Percentiles rank a stretch among this genome's conserved stretches.
phyloP scores from a whole-genome alignment of 1,284 basidiomycete species.

The Kwoniella shivajii region DNA sequence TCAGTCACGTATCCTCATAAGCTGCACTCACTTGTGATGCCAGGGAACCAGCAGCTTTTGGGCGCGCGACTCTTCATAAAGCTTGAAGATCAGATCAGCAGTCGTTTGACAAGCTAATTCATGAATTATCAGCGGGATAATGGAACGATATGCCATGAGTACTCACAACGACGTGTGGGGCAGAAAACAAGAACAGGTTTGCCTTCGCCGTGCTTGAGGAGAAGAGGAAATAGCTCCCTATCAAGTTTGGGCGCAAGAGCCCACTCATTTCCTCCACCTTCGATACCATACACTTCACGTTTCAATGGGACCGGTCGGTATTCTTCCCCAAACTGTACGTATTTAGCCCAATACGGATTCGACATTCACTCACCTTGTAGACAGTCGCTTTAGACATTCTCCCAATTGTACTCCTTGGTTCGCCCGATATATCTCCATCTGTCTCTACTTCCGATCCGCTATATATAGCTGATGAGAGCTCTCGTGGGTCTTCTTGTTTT shows the following conservation, averaged over 20 bases:
- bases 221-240: conserved; percentile 67
- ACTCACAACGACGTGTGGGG: conserved; percentile 75
- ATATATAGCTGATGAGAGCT: conserved; percentile 11
- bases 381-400: conserved; percentile 62
- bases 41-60: conserved; percentile 65
- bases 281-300: conserved; percentile 67
- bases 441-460: conserved; percentile 20
- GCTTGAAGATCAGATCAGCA: conserved; percentile 72
- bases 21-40: conserved; percentile 61
- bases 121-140: no score
- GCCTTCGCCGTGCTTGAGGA: conserved; percentile 69
- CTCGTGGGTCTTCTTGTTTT: conserved; percentile 19
- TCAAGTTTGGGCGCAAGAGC: conserved; percentile 74
- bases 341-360: conserved; percentile 4
- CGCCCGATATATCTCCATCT: not conserved
- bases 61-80: conserved; percentile 64
- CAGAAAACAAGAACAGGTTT: conserved; percentile 86
- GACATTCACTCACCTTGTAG: conserved; percentile 65
- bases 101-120: conserved; percentile 55
- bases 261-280: conserved; percentile 72
- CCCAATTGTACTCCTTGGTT: not conserved
- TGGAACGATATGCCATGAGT: conserved; percentile 8
- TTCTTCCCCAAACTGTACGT: conserved; percentile 83
- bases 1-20: conserved; percentile 1
- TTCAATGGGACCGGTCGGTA: conserved; percentile 81